These are phyloP conservation scores for Colletotrichum gigasporum DNA, from an alignment of 2,329 filamentous ascomycete genomes.

Conservation along the genomic window DNA sequence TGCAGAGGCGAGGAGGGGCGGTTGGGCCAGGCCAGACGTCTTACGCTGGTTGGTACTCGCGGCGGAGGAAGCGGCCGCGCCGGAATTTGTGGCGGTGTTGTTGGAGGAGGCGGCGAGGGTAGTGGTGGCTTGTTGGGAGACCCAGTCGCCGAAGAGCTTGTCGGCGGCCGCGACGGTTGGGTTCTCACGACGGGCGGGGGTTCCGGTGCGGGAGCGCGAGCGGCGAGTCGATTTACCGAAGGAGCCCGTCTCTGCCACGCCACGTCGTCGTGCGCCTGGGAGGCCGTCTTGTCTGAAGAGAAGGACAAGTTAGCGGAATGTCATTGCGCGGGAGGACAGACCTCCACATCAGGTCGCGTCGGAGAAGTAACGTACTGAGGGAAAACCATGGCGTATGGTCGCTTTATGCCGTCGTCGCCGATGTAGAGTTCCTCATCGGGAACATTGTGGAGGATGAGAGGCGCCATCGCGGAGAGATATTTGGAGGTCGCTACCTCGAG, in stretches of 20 bases:
- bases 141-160: conserved; percentile 68
- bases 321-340: not conserved
- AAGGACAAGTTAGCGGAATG: conserved; percentile 20
- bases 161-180: conserved; percentile 70
- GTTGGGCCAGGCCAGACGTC: conserved; percentile 46
- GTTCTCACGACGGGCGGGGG: conserved; percentile 66
- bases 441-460: conserved; percentile 74
- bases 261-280: conserved; percentile 59
- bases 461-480: conserved; percentile 60
- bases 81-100: conserved; percentile 23
- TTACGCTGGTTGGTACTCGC: conserved; percentile 43
- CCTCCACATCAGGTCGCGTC: not conserved
- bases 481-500: conserved; percentile 34
- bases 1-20: conserved; percentile 42
- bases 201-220: conserved; percentile 70
- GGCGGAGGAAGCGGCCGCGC: not conserved
- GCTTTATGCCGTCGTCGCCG: conserved; percentile 71
- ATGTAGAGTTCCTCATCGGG: conserved; percentile 74
- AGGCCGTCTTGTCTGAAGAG: conserved; percentile 61
- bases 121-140: conserved; percentile 53
- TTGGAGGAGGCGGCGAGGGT: conserved; percentile 36
- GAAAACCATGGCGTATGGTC: conserved; percentile 74
- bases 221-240: conserved; percentile 74
- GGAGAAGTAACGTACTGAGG: conserved; percentile 59
- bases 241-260: conserved; percentile 68